Evolutionary conservation across 176 grass and related monocot genomes (phyloP), one percentile per base, ranked within the genome.

Genomic region (Coix lacrymajobi): DNA sequence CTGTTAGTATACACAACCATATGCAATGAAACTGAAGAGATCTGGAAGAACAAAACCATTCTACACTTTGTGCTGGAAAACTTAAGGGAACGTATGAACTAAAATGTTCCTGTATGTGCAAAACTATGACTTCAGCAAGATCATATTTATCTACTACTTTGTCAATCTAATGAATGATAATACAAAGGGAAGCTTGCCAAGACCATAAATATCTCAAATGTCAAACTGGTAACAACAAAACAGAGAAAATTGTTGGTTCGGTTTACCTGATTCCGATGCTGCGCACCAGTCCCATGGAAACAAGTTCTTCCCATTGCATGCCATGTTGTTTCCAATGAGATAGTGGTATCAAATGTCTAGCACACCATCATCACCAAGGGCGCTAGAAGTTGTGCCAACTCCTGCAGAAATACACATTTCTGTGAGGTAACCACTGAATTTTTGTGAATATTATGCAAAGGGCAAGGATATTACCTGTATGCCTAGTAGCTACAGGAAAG

Each of bases 281-380:
- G 16, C 66, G 86, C 28, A 88, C 95, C 69, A 95, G 44, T 88
- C 90, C 88, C 81, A 72, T 79, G 8, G 92, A 91, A 83, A 93
- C 95, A 85, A 98, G 92, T 57, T 93, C 90, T 72, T 97, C 96
- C 92, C 92, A 98, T 94, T 8, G 90, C 86, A 89, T 93, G 92
- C 92, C 95, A 98, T 25, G 92, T 95, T 40, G 92, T 93, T 85
- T 95, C 95, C 31, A 95, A 32, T 69, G 88, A 86, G 67, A 94
- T 89, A 51, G 88, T 92, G 52, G 88, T 89, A 87, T 94, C 88
- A 40, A 97, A 92, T 98, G 71, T 94, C 95, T 26, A 97, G 84
- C 72, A 97, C 92, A 66, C 92, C 92, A 83, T 97, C 90, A 39
- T 97, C 90, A 30, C 85, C 88, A 87, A 97, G 80, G 43, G 90